Conservation (phyloP, 1,139 yeast genomes). For the Taphrina deformans region DNA sequence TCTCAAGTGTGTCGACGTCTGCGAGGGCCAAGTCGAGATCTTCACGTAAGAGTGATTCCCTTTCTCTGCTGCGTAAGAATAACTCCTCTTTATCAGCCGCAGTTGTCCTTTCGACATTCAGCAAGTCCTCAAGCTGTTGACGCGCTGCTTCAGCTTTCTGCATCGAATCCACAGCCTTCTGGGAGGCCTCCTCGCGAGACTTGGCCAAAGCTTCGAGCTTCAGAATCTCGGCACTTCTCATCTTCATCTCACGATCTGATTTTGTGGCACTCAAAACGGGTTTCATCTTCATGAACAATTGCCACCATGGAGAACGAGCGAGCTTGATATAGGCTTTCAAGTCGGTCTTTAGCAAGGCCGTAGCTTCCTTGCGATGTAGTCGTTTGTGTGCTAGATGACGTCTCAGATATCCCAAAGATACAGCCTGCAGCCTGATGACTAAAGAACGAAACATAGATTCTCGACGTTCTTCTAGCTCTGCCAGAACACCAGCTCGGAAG, state of each 20-base stretch:
- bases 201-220: slow-evolving; percentile 43
- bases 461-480: slow-evolving; percentile 78
- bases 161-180: slow-evolving; percentile 41
- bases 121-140: slow-evolving; percentile 45
- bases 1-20: slow-evolving; percentile 47
- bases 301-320: slow-evolving; percentile 78
- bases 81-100: slow-evolving; percentile 52
- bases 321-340: slow-evolving; percentile 57
- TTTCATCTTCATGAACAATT: slow-evolving; percentile 65
- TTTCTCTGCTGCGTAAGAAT: slow-evolving; percentile 48
- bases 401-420: slow-evolving; percentile 61
- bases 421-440: slow-evolving; percentile 65
- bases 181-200: slow-evolving; percentile 43
- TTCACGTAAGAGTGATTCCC: slow-evolving; percentile 50
- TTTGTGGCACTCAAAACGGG: slow-evolving; percentile 73
- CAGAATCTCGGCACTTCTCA: slow-evolving; percentile 51
- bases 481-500: slow-evolving; percentile 95
- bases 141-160: slow-evolving; percentile 48
- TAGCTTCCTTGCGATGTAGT: slow-evolving; percentile 66
- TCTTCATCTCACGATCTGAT: slow-evolving; percentile 60
- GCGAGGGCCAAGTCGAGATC: slow-evolving; percentile 46
- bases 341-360: slow-evolving; percentile 66
- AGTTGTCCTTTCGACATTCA: slow-evolving; percentile 48
- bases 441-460: slow-evolving; percentile 62
- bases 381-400: slow-evolving; percentile 57